Conservation (phyloP, 331 rosid species). For the Pyracantha coccinea region DNA sequence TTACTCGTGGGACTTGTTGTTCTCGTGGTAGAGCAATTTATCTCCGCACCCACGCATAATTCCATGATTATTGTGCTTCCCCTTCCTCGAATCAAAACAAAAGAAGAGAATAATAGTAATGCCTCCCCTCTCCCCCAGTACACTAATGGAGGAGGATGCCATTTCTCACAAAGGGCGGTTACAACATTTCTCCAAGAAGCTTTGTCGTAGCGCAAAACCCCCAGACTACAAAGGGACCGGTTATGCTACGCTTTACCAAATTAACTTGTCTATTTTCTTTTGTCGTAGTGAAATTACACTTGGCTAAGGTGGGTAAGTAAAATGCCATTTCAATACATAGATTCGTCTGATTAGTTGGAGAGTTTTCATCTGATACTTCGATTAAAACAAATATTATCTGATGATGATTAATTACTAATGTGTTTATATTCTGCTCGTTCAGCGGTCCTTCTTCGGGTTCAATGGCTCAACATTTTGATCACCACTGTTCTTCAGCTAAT, state of each 20-base stretch:
- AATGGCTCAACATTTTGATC: conserved; percentile 85
- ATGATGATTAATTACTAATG: background rate
- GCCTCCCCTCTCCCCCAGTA: too few species aligned
- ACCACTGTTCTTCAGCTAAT: background rate
- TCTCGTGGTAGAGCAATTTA: background rate
- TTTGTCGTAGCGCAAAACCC: background rate
- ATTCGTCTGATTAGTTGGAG: background rate
- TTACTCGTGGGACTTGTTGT: background rate
- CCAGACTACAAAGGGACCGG: background rate
- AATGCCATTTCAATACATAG: background rate
- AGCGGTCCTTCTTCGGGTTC: conserved; percentile 81
- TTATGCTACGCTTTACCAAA: background rate
- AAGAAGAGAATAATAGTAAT: background rate
- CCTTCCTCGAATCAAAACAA: background rate
- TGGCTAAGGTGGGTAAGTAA: background rate
- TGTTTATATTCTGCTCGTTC: conserved; percentile 21
- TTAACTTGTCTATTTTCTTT: background rate
- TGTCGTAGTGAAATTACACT: background rate
- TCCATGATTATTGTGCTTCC: background rate
- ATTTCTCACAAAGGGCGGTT: background rate
- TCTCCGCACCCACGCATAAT: background rate
- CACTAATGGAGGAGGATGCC: background rate
- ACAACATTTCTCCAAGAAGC: background rate
- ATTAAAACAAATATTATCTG: background rate
- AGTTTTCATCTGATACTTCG: too few species aligned